These are phyloP conservation scores for Marasmius oreades DNA, from an alignment of 1,284 basidiomycete genomes.

Conservation along the genomic window DNA sequence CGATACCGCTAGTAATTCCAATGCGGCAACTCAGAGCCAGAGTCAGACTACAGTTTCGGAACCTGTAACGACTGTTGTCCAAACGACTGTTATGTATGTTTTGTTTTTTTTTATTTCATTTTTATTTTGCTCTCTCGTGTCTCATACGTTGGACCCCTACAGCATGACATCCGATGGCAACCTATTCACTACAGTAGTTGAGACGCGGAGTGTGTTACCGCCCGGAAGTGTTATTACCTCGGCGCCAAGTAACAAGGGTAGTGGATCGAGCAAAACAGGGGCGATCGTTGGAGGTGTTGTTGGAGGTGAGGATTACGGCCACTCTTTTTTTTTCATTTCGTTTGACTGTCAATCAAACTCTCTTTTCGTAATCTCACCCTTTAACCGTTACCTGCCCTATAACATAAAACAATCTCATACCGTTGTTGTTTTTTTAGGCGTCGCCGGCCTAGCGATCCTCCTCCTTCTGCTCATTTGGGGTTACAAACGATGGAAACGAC, in stretches of 20 bases:
- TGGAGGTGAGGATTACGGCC: neutral
- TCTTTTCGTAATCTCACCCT: neutral
- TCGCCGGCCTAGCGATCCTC: slow-evolving; percentile 6
- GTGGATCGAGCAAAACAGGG: neutral
- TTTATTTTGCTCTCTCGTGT: no score
- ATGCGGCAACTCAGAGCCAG: no score
- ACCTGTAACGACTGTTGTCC: neutral
- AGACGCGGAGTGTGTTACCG: neutral
- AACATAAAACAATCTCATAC: neutral
- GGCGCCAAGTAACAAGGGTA: neutral
- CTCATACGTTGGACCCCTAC: no score
- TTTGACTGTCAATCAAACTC: no score
- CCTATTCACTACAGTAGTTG: neutral
- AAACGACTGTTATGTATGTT: neutral
- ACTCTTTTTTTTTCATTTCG: neutral
- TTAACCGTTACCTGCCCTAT: neutral
- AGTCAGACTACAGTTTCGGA: neutral
- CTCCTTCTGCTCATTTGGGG: neutral
- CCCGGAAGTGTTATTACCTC: neutral
- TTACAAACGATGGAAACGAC: neutral
- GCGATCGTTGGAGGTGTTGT: slow-evolving; percentile 1
- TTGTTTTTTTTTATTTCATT: neutral
- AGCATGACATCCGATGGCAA: neutral
- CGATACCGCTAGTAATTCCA: no score
- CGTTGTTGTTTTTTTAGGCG: slow-evolving; percentile 14